A percentile compares a stretch with the other conserved stretches of the same genome.
Evolutionary conservation across 257 asterid genomes (phyloP).

Genomic region (Ajuga chamaepitys): DNA sequence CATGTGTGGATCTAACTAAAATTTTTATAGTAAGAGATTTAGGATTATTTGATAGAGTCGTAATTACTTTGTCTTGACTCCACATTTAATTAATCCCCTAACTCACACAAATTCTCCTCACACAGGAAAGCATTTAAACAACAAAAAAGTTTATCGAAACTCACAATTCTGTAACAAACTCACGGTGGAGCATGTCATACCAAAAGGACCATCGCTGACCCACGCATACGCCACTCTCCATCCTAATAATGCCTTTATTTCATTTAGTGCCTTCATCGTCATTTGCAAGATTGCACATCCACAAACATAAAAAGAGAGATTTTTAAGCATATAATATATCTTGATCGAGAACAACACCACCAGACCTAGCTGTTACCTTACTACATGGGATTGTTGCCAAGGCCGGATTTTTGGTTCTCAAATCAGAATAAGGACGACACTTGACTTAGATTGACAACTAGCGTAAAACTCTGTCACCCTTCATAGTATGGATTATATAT

Average conservation of each 20-base stretch:
- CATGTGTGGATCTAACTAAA: not conserved
- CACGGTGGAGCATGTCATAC: slow-evolving; percentile 72
- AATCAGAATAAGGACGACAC: not conserved
- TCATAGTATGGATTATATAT: not conserved
- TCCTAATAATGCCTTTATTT: slow-evolving; percentile 94
- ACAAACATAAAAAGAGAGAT: not conserved
- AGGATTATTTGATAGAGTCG: not conserved
- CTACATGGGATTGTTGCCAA: no score
- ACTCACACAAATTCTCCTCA: not conserved
- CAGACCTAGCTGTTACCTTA: no score
- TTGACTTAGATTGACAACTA: no score
- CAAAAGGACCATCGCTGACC: slow-evolving; percentile 99
- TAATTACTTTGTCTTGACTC: not conserved
- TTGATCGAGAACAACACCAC: no score
- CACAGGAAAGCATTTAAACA: not conserved
- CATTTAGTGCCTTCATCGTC: slow-evolving; percentile 87
- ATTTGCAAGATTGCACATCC: slow-evolving; percentile 10
- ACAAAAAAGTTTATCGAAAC: slow-evolving; percentile 19
- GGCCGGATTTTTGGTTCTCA: no score
- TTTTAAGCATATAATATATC: no score
- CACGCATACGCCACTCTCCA: slow-evolving; percentile 99
- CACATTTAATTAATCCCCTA: no score
- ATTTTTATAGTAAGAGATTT: not conserved
- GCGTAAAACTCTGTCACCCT: no score
- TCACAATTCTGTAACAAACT: slow-evolving; percentile 89